Evolutionary conservation across 129 eudicot species (phyloP).

Genomic region (Escallonia herrerae): DNA sequence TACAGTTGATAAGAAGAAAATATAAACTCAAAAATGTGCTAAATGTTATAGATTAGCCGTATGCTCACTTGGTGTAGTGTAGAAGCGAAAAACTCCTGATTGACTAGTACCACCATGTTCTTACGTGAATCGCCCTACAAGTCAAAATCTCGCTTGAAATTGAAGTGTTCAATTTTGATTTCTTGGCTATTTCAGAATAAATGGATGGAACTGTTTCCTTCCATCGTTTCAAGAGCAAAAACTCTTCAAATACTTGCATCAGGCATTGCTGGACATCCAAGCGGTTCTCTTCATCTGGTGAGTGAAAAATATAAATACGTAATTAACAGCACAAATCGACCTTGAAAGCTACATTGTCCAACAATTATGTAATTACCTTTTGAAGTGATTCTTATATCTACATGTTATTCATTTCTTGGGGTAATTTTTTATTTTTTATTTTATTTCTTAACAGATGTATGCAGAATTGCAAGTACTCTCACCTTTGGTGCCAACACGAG

Average conservation of each 20-base stretch:
- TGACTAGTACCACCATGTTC: too few relatives aligned
- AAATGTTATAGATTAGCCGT: too few relatives aligned
- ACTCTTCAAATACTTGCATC: slow-evolving; percentile 73
- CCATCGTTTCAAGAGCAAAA: slow-evolving; percentile 76
- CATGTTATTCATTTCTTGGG: neutral
- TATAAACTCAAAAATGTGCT: too few relatives aligned
- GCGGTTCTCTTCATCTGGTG: slow-evolving; percentile 82
- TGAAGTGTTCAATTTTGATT: neutral
- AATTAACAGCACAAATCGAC: neutral
- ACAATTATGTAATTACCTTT: neutral
- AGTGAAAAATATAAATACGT: slow-evolving; percentile 4
- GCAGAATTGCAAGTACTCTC: slow-evolving; percentile 85
- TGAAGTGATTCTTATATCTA: neutral
- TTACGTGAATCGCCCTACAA: too few relatives aligned
- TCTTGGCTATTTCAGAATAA: slow-evolving; percentile 47
- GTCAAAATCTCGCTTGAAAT: too few relatives aligned
- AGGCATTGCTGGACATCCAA: slow-evolving; percentile 64
- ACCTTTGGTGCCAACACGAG: slow-evolving; percentile 88
- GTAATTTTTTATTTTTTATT: neutral
- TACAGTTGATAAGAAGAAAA: too few relatives aligned
- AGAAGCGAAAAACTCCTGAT: too few relatives aligned
- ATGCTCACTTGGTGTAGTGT: too few relatives aligned
- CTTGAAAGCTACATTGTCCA: neutral
- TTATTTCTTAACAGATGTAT: slow-evolving; percentile 58
- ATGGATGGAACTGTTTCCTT: slow-evolving; percentile 96